Conservation (phyloP, 1,284 basidiomycete species). For the Irpex sp. region DNA sequence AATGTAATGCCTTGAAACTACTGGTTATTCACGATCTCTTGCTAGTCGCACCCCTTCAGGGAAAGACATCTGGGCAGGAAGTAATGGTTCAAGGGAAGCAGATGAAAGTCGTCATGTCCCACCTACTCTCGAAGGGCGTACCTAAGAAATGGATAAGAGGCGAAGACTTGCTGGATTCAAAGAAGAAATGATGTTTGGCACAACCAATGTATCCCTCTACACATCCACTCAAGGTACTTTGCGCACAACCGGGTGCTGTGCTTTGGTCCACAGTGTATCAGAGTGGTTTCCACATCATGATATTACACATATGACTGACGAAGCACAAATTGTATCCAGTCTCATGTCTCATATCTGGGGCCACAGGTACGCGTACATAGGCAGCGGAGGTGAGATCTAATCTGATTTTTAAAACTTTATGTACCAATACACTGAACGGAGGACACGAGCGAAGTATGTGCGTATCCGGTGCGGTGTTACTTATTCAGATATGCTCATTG, state of each 20-base stretch:
- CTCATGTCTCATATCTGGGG: no score
- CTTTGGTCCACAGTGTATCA: no score
- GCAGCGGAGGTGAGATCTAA: no score
- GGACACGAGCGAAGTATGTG: background rate
- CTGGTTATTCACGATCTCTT: no score
- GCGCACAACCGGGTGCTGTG: background rate
- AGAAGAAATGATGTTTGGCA: slow-evolving; percentile 34
- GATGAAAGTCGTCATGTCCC: slow-evolving; percentile 57
- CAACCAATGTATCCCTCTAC: no score
- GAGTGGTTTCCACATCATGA: no score
- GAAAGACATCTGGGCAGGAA: slow-evolving; percentile 55
- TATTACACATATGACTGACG: no score
- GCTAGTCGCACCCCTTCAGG: slow-evolving; percentile 52
- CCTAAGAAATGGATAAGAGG: slow-evolving; percentile 78
- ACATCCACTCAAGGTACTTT: background rate
- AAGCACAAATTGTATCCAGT: no score
- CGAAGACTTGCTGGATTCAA: slow-evolving; percentile 33
- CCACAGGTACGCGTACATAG: no score
- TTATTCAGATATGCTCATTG: slow-evolving; percentile 17
- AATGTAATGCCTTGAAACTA: background rate
- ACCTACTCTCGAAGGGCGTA: slow-evolving; percentile 66
- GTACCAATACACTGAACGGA: background rate
- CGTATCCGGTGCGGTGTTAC: background rate
- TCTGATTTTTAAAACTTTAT: no score
- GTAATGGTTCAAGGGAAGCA: slow-evolving; percentile 85